Base-by-base conservation (phyloP, 2,329 filamentous ascomycete genomes). In the Aspergillus sojae region DNA sequence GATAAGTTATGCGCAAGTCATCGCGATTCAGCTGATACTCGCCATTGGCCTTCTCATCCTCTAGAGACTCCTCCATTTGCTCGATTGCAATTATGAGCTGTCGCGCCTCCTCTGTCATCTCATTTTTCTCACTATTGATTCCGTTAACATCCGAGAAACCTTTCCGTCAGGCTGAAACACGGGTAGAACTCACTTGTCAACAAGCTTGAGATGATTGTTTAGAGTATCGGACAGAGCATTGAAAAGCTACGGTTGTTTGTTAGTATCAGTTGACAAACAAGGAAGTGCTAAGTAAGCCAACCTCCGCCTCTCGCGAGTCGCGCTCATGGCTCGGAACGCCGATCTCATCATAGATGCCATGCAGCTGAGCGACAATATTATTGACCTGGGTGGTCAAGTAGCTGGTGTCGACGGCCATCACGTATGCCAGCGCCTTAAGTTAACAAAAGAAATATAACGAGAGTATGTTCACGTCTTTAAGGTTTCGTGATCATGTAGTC, bases 281-380 rank as follows among this genome's bases (percentile, higher is more conserved):
- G 39, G 58, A 23, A 59, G 48, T 43, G 26, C 5, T 39, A 60
- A 64, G 48, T 9, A n/a, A 64, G 73, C 85, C 74, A 82, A 96
- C 94, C 88, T 97, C 93, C 76, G 92, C 87, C 77, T 98, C 94
- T 73, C 95, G 87, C 57, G 88, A 85, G 76, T 98, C 93, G 74
- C 95, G 91, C 79, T 98, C 95, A 88, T 97, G 93, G 74, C 83
- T 88, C 32, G 94, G 88, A n/a, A 99, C 91, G 63, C 95, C 95
- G 74, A 99, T 99, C 77, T 99, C 94, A 78, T 99, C 95, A 75
- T 97, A 99, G 62, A 98, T 87, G 68, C 91, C 91, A 80, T 98
- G 94, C 65, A 99, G 86, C 80, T 97, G 93, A 78, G 88, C 88
- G 77, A 98, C 93, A 75, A 97, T 97, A 73, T 88, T 93, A 70